Base-by-base conservation (phyloP, 345 rosid species). In the Mallotus nudiflorus region DNA sequence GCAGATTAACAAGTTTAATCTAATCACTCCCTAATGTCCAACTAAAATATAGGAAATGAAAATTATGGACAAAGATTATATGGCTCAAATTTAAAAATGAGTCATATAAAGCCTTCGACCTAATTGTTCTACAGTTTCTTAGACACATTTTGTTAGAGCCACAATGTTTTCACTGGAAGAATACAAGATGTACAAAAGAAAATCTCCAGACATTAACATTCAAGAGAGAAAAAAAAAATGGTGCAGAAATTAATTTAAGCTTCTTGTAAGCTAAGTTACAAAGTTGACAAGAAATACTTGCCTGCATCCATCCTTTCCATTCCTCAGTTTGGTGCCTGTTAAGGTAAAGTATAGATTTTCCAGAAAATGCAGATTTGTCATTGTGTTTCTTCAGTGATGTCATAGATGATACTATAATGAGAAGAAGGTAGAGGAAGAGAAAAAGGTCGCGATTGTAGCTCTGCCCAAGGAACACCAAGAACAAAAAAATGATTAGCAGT, bases 221-320 rank as follows among this genome's bases (percentile, higher is more conserved):
- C 61, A 13, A 37, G 20, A 1, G 57, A 24, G 59, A 1, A 11
- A 25, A n/a, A n/a, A n/a, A n/a, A 29, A n/a, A 16, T 35, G 61
- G 15, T 22, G 31, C 11, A 46, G 14, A 2, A 50, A 39, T n/a
- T 0, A 53, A 20, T 54, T 51, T 39, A 61, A 19, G 11, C 29
- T 25, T 58, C 6, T n/a, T 65, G n/a, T 53, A 37, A 11, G 15
- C 55, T 24, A 25, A 73, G 24, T 37, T 13, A 59, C 19, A 49
- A 18, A 37, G 45, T 58, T 57, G 14, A 52, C n/a, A 67, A 76
- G 72, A n/a, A n/a, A 77, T 14, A 81, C 91, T 85, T 77, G 85
- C 99, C 99, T 95, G 98, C 99, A 95, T 95, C 97, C 98, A 95
- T 77, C 98, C 98, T 85, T 88, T 95, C 99, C 99, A 95, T 78